Percentiles rank a stretch among this genome's conserved stretches.
Conservation (phyloP, 2,329 filamentous ascomycete genomes). For the Dothistroma septosporum region DNA sequence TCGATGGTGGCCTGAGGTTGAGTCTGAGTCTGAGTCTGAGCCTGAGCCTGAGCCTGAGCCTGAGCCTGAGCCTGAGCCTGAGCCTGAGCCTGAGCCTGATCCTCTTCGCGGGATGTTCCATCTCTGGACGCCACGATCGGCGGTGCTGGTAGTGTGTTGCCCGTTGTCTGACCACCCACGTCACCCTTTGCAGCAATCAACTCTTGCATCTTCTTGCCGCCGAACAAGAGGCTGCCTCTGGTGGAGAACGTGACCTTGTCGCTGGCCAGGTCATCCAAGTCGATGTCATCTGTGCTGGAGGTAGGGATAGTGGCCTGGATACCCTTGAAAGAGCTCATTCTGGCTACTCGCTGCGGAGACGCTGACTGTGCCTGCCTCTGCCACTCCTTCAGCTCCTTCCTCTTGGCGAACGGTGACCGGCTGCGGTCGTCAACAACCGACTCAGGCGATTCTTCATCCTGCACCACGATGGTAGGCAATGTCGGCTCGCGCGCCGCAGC, state of each 20-base stretch:
- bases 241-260: slow-evolving; percentile 56
- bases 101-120: neutral
- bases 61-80: neutral
- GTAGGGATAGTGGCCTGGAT: slow-evolving; percentile 25
- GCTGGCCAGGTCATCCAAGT: slow-evolving; percentile 50
- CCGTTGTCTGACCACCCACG: slow-evolving; percentile 1
- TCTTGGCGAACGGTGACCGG: slow-evolving; percentile 9
- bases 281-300: slow-evolving; percentile 46
- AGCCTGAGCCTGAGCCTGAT: neutral
- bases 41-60: neutral
- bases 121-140: neutral
- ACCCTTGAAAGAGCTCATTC: slow-evolving; percentile 50
- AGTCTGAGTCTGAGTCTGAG: neutral
- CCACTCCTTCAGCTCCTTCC: slow-evolving; percentile 15
- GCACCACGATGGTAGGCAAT: slow-evolving; percentile 44
- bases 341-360: slow-evolving; percentile 40
- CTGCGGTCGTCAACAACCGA: slow-evolving; percentile 15
- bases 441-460: slow-evolving; percentile 35
- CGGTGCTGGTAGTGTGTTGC: neutral
- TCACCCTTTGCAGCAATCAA: slow-evolving; percentile 27
- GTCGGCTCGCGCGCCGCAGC: slow-evolving; percentile 37
- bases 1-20: slow-evolving; percentile 3
- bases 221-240: slow-evolving; percentile 56
- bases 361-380: slow-evolving; percentile 35
- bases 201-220: slow-evolving; percentile 46